A percentile compares a stretch with the other conserved stretches of the same genome.
Conservation (phyloP, 352 stramenopile species). For the Bremia lactucae region DNA sequence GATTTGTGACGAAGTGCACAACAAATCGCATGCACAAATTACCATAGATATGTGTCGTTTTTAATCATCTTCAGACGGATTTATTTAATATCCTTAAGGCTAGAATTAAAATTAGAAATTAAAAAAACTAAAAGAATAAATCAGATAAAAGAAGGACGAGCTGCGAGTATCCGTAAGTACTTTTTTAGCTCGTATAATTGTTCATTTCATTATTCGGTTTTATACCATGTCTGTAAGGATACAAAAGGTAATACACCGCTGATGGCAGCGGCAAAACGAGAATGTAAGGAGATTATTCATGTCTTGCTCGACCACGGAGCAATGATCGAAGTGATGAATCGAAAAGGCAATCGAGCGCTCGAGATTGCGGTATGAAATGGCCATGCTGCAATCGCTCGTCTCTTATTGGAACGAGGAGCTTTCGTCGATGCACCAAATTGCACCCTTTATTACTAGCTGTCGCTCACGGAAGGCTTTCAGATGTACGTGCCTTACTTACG, state of each 20-base stretch:
- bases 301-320: constrained; percentile 16
- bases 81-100: too few relatives aligned
- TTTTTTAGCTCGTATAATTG: too few relatives aligned
- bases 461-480: constrained; percentile 14
- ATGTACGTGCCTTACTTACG: constrained; percentile 11
- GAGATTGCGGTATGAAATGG: constrained; percentile 18
- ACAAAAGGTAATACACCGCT: constrained; percentile 20
- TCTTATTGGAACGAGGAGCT: constrained; percentile 13
- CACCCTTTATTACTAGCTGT: constrained; percentile 18
- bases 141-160: too few relatives aligned
- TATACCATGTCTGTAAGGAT: too few relatives aligned
- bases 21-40: too few relatives aligned
- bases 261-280: constrained; percentile 18
- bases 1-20: too few relatives aligned
- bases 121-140: too few relatives aligned
- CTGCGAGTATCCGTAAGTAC: too few relatives aligned
- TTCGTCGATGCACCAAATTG: constrained; percentile 19
- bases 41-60: too few relatives aligned
- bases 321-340: constrained; percentile 12
- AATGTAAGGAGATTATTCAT: constrained; percentile 10
- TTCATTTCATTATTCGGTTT: too few relatives aligned
- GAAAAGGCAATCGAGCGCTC: constrained; percentile 15
- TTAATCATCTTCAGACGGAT: too few relatives aligned
- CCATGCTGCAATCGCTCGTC: constrained; percentile 6
- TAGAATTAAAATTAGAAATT: too few relatives aligned